A percentile compares a stretch with the other conserved stretches of the same genome.
These are phyloP conservation scores for Pachysolen tannophilus DNA, from an alignment of 805 yeast species.

Conservation along the genomic window DNA sequence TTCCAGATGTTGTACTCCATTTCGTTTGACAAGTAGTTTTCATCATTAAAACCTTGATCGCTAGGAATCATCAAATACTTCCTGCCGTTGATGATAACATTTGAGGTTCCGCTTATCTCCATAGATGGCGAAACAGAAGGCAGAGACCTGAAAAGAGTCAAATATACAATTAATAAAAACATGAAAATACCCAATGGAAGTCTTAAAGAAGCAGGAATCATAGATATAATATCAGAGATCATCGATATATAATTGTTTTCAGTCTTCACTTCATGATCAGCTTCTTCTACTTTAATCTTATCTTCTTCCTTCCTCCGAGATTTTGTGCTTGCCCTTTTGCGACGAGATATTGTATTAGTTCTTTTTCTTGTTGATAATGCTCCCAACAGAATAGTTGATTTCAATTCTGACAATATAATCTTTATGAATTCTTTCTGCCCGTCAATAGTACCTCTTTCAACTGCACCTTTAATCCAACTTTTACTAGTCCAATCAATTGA, in stretches of 20 bases:
- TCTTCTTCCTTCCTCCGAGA: conserved; percentile 12
- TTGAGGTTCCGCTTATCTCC: conserved; percentile 4
- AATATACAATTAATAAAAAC: conserved; percentile 12
- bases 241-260: conserved; percentile 13
- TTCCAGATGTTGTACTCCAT: conserved; percentile 64
- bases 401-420: conserved; percentile 38
- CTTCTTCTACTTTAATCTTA: conserved; percentile 14
- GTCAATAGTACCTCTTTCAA: conserved; percentile 65
- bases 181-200: conserved; percentile 13
- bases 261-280: conserved; percentile 19
- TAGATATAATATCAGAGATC: conserved; percentile 12
- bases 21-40: conserved; percentile 23
- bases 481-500: conserved; percentile 64
- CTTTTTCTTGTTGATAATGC: conserved; percentile 34
- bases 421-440: conserved; percentile 62
- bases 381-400: conserved; percentile 31
- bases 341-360: conserved; percentile 10
- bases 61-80: conserved; percentile 34
- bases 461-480: conserved; percentile 71
- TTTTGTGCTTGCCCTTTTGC: conserved; percentile 10
- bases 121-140: conserved; percentile 1
- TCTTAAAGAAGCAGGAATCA: conserved; percentile 17
- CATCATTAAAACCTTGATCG: conserved; percentile 24
- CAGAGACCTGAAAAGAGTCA: conserved; percentile 9
- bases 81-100: conserved; percentile 23